Evolutionary conservation across 371 early-diverging fungal species (phyloP).

Genomic region (Blakeslea trispora): DNA sequence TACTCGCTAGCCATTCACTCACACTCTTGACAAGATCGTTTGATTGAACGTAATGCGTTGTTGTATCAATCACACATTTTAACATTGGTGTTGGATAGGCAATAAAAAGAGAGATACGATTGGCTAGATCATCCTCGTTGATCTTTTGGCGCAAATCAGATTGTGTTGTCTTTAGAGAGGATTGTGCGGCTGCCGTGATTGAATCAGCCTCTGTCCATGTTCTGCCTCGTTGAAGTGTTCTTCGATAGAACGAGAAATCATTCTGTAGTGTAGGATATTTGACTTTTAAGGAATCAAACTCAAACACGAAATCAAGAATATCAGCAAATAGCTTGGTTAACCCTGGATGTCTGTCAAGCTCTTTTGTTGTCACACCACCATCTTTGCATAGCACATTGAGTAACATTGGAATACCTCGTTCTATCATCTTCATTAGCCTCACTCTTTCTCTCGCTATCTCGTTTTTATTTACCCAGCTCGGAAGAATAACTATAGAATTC

Average conservation of each 20-base stretch:
- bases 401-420: conserved; percentile 72
- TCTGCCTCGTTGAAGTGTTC: conserved; percentile 79
- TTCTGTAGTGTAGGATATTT: conserved; percentile 87
- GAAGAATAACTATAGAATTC: conserved; percentile 79
- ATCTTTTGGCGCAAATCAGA: conserved; percentile 59
- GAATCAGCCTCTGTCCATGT: conserved; percentile 18
- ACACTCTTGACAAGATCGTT: conserved; percentile 51
- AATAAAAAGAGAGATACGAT: conserved; percentile 92
- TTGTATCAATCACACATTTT: conserved; percentile 82
- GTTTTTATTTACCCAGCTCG: conserved; percentile 59
- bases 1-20: conserved; percentile 64
- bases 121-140: conserved; percentile 86
- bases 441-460: not conserved
- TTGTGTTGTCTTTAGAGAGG: no score
- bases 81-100: conserved; percentile 95
- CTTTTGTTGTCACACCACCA: conserved; percentile 54
- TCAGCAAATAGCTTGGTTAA: conserved; percentile 80
- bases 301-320: conserved; percentile 84
- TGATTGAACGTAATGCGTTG: conserved; percentile 56
- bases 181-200: no score
- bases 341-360: conserved; percentile 77
- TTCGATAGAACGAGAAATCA: conserved; percentile 95
- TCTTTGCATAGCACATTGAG: conserved; percentile 74
- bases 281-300: conserved; percentile 91
- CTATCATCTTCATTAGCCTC: conserved; percentile 35